Conservation (phyloP, 148 eudicot genomes). For the Pharnaceum exiguum region DNA sequence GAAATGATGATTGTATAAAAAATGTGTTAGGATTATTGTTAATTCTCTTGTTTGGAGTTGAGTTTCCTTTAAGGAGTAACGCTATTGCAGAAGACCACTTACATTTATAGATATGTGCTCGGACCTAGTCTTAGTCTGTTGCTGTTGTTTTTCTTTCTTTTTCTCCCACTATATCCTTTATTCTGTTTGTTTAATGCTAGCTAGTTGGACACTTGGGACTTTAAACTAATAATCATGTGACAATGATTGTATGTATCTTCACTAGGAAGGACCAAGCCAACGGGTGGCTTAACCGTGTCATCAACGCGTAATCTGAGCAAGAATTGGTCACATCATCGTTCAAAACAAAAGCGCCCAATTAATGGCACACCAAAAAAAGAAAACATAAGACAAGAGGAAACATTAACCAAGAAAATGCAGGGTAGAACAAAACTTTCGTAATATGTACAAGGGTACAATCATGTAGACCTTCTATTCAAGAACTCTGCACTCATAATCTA, state of each 20-base stretch:
- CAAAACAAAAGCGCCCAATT: too few relatives aligned
- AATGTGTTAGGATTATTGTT: too few relatives aligned
- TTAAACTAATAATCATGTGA: background rate
- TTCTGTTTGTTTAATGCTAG: background rate
- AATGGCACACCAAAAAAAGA: too few relatives aligned
- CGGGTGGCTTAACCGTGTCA: slow-evolving; percentile 1
- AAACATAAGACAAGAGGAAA: too few relatives aligned
- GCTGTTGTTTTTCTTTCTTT: too few relatives aligned
- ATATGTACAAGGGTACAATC: too few relatives aligned
- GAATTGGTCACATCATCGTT: background rate
- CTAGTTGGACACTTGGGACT: background rate
- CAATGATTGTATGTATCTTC: background rate
- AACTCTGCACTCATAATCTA: too few relatives aligned
- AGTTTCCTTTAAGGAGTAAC: too few relatives aligned
- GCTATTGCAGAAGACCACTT: background rate
- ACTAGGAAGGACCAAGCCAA: background rate
- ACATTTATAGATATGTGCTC: background rate
- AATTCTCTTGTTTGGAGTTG: too few relatives aligned
- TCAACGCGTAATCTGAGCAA: background rate
- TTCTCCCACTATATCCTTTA: background rate
- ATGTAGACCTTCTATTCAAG: too few relatives aligned
- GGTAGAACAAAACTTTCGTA: too few relatives aligned
- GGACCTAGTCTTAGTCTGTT: background rate
- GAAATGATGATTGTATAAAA: background rate
- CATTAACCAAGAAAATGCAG: too few relatives aligned